Conservation (phyloP, 2,329 filamentous ascomycete genomes). For the Talaromyces pinophilus region DNA sequence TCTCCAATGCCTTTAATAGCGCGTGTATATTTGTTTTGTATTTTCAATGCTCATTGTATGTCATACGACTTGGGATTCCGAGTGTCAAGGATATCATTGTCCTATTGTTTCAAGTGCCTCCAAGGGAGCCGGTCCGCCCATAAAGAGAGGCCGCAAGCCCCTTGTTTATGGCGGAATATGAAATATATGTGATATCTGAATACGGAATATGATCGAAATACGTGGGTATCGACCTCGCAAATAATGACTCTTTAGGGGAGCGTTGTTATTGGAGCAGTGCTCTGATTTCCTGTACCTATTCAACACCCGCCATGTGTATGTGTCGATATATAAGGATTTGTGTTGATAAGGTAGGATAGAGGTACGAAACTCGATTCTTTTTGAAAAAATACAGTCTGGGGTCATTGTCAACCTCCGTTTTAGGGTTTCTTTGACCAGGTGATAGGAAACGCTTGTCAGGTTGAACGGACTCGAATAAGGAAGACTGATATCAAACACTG, state of each 20-base stretch:
- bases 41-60: not conserved
- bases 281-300: not conserved
- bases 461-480: not conserved
- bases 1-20: not conserved
- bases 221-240: not conserved
- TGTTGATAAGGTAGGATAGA: not conserved
- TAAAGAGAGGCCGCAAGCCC: not conserved
- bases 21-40: not conserved
- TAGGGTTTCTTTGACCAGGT: not conserved
- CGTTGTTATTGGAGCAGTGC: not conserved
- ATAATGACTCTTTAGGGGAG: not conserved
- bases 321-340: not conserved
- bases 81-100: not conserved
- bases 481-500: not conserved
- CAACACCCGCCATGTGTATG: not conserved
- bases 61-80: not conserved
- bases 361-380: not conserved
- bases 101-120: not conserved
- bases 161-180: not conserved
- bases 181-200: not conserved
- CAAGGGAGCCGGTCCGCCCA: not conserved
- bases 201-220: not conserved
- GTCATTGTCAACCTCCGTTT: not conserved
- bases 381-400: not conserved
- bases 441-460: not conserved